Evolutionary conservation across 1,284 basidiomycete species (phyloP).

Genomic region (Ganoderma multipileum): DNA sequence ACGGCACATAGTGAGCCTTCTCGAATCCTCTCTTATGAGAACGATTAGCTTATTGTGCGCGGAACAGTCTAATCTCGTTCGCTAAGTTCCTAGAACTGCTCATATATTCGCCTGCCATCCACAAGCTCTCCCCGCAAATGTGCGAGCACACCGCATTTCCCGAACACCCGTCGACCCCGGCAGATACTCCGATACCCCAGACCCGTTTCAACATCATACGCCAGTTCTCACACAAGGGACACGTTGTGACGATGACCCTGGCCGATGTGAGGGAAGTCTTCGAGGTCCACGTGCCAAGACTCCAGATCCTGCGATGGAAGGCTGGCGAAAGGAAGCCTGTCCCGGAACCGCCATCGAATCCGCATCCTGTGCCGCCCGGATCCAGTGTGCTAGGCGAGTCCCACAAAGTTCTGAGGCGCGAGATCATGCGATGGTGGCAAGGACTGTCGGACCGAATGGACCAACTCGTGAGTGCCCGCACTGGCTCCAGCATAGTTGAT

Average conservation of each 20-base stretch:
- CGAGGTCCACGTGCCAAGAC: constrained; percentile 62
- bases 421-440: constrained; percentile 74
- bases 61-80: constrained; percentile 57
- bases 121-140: constrained; percentile 46
- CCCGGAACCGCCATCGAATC: constrained; percentile 9
- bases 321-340: constrained; percentile 37
- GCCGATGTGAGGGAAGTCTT: constrained; percentile 60
- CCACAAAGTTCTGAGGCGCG: constrained; percentile 55
- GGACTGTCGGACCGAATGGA: constrained; percentile 65
- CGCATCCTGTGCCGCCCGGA: constrained; percentile 4
- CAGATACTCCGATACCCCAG: constrained; percentile 45
- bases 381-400: constrained; percentile 40
- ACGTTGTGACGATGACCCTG: constrained; percentile 54
- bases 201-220: constrained; percentile 54
- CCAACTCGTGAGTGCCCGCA: constrained; percentile 51
- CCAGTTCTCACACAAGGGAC: constrained; percentile 51
- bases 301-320: constrained; percentile 56
- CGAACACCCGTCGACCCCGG: constrained; percentile 37
- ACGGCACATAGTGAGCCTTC: constrained; percentile 62
- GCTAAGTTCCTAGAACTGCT: constrained; percentile 73
- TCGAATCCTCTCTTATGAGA: background rate
- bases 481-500: background rate
- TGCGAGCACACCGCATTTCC: constrained; percentile 62
- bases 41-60: background rate
- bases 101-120: constrained; percentile 61